Percentiles rank a stretch among this genome's conserved stretches.
These are phyloP conservation scores for Coemansia sp. DNA, from an alignment of 192 early-diverging fungal species.

Conservation along the genomic window DNA sequence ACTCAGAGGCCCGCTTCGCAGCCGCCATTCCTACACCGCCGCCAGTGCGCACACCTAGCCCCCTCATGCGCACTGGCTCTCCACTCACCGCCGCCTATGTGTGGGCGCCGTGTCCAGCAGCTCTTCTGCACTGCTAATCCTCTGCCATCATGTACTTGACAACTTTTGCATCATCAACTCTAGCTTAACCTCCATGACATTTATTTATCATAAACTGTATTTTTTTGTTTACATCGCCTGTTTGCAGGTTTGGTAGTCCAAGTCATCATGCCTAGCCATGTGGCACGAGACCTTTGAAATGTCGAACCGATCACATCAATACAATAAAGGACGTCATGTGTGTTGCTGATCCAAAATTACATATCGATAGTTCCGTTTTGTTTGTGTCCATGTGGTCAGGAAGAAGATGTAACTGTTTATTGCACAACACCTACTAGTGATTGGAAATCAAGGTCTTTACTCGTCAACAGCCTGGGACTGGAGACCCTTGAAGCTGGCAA, in stretches of 20 bases:
- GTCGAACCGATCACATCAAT: too few species aligned
- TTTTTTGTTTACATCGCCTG: too few species aligned
- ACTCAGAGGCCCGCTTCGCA: slow-evolving; percentile 46
- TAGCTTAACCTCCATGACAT: neutral
- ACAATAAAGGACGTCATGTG: neutral
- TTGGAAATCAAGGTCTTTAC: slow-evolving; percentile 20
- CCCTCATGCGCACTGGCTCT: slow-evolving; percentile 29
- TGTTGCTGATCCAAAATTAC: neutral
- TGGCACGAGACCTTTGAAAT: too few species aligned
- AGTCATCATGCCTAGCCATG: too few species aligned
- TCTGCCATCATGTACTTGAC: neutral
- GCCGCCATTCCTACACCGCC: slow-evolving; percentile 7
- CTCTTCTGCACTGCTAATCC: slow-evolving; percentile 42
- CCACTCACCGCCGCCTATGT: slow-evolving; percentile 28
- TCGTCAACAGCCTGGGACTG: slow-evolving; percentile 71
- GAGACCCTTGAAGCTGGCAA: slow-evolving; percentile 89
- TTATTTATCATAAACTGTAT: too few species aligned
- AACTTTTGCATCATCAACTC: neutral
- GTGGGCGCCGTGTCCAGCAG: slow-evolving; percentile 25
- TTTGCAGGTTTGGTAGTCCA: too few species aligned
- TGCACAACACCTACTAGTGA: neutral
- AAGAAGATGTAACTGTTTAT: neutral
- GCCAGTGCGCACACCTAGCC: slow-evolving; percentile 32
- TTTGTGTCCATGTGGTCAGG: neutral
- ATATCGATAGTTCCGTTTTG: neutral